Evolutionary conservation across 306 rosid species (phyloP).

Genomic region (Quercus parvula): DNA sequence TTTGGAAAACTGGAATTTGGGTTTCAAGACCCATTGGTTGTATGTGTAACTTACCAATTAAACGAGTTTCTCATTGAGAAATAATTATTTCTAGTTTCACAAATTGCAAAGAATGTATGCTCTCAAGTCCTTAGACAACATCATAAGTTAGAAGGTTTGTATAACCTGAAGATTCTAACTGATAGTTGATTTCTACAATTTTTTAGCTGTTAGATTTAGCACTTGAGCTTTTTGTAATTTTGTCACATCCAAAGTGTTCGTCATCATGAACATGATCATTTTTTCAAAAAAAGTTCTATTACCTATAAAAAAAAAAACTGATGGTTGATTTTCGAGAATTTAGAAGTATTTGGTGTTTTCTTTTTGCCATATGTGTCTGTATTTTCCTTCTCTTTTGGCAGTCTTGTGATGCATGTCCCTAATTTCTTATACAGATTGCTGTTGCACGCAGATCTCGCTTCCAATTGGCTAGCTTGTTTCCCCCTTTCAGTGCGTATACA

Average conservation of each 20-base stretch:
- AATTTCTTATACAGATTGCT: conserved; percentile 25
- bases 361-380: neutral
- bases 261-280: no score
- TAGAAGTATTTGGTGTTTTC: neutral
- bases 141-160: neutral
- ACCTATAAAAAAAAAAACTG: no score
- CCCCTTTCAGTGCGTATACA: conserved; percentile 63
- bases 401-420: neutral
- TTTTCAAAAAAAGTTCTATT: no score
- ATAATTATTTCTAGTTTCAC: neutral
- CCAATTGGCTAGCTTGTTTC: conserved; percentile 84
- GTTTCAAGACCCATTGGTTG: neutral
- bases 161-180: neutral
- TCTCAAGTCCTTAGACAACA: neutral
- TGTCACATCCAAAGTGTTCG: no score
- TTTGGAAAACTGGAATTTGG: neutral
- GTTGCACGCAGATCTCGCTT: conserved; percentile 71
- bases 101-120: neutral
- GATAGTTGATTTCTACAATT: neutral
- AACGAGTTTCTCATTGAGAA: neutral
- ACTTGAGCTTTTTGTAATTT: no score
- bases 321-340: neutral
- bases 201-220: no score
- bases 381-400: neutral
- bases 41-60: neutral